A percentile compares a stretch with the other conserved stretches of the same genome.
Conservation (phyloP, 129 eudicot species). For the Artemisia argyi region DNA sequence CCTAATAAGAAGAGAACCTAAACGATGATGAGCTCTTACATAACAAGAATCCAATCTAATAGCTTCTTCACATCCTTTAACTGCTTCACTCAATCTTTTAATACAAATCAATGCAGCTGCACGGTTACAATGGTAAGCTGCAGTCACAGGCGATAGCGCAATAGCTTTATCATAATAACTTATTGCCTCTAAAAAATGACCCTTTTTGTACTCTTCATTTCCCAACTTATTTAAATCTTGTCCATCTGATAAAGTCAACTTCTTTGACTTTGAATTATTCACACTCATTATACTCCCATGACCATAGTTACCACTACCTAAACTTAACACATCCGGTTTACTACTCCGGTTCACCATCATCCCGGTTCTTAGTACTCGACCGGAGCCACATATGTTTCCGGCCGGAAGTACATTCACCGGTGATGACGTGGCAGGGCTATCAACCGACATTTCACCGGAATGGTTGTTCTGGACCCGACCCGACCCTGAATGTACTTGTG, state of each 20-base stretch:
- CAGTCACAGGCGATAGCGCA: constrained; percentile 58
- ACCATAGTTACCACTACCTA: constrained; percentile 72
- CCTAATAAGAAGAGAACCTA: constrained; percentile 86
- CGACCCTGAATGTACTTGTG: constrained; percentile 1
- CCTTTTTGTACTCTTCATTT: constrained; percentile 63
- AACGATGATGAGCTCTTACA: constrained; percentile 72
- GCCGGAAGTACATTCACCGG: constrained; percentile 63
- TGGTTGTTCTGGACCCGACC: constrained; percentile 34
- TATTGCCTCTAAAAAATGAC: constrained; percentile 61
- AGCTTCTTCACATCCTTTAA: constrained; percentile 80
- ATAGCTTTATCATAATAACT: constrained; percentile 69
- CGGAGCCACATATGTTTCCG: constrained; percentile 87
- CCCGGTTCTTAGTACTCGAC: constrained; percentile 62
- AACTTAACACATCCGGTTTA: constrained; percentile 61
- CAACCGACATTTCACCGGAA: constrained; percentile 79
- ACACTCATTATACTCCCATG: constrained; percentile 92
- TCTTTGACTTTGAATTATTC: constrained; percentile 6
- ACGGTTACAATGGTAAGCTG: constrained; percentile 71
- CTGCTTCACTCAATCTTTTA: constrained; percentile 63
- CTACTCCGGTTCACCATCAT: constrained; percentile 50
- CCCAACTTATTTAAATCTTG: constrained; percentile 72
- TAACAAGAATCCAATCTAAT: constrained; percentile 71
- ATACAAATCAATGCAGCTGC: constrained; percentile 82
- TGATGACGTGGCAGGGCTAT: constrained; percentile 64
- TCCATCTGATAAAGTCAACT: constrained; percentile 45